A percentile compares a stretch with the other conserved stretches of the same genome.
phyloP scores from a whole-genome alignment of 495 filamentous ascomycete genomes.

The Hypoxylon cercidicola region DNA sequence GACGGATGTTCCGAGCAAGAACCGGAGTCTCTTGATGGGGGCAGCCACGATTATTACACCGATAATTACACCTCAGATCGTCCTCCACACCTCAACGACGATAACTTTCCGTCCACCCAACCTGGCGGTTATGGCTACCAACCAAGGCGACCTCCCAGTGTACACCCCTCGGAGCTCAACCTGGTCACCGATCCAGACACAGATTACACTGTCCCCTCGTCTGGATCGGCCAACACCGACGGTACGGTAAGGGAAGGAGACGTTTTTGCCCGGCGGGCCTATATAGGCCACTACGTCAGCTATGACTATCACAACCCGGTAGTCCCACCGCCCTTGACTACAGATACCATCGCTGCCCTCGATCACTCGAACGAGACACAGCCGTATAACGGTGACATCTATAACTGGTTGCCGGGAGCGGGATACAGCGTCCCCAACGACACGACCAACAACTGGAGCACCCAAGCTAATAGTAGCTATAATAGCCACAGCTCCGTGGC shows the following conservation, averaged over 20 bases:
- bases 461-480: constrained; percentile 4
- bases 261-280: constrained; percentile 1
- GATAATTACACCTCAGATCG: constrained; percentile 24
- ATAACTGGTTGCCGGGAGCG: constrained; percentile 23
- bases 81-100: constrained; percentile 35
- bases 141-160: constrained; percentile 16
- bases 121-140: constrained; percentile 15
- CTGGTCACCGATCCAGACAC: not conserved
- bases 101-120: constrained; percentile 35
- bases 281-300: constrained; percentile 15
- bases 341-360: constrained; percentile 26
- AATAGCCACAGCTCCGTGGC: constrained; percentile 14
- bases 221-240: constrained; percentile 14
- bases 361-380: constrained; percentile 10
- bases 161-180: not conserved
- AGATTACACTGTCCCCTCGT: constrained; percentile 8
- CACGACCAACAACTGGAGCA: constrained; percentile 17
- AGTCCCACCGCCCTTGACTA: constrained; percentile 18
- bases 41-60: constrained; percentile 4
- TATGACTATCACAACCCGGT: constrained; percentile 9
- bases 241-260: constrained; percentile 8
- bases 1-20: constrained; percentile 10
- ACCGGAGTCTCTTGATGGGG: not conserved
- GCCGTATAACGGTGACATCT: constrained; percentile 20
- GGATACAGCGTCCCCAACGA: constrained; percentile 2